These are phyloP conservation scores for Fusarium pseudonygamai DNA, from an alignment of 2,329 filamentous ascomycete species.

Conservation along the genomic window DNA sequence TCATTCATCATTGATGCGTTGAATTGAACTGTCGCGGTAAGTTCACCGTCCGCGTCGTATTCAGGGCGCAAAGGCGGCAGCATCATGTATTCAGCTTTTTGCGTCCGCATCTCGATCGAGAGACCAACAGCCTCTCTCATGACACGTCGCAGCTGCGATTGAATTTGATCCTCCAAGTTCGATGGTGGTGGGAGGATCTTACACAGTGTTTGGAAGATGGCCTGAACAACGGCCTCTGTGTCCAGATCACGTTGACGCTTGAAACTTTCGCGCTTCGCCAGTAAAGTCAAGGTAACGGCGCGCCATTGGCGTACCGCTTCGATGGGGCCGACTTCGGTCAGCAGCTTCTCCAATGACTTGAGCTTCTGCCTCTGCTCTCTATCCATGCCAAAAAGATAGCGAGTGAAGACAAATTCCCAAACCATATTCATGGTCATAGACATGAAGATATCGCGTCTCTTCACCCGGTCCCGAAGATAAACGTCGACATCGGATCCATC, in stretches of 20 bases:
- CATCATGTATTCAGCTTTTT: slow-evolving; percentile 98
- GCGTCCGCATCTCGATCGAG: slow-evolving; percentile 96
- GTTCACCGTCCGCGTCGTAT: slow-evolving; percentile 92
- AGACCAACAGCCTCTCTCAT: slow-evolving; percentile 89
- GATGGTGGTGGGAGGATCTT: slow-evolving; percentile 87
- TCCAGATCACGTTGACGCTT: slow-evolving; percentile 84
- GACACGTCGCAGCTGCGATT: slow-evolving; percentile 86
- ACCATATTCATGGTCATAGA: slow-evolving; percentile 99
- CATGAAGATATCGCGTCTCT: slow-evolving; percentile 95
- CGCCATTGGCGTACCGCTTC: slow-evolving; percentile 97
- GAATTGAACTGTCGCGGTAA: slow-evolving; percentile 88
- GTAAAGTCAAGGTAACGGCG: slow-evolving; percentile 89
- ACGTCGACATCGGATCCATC: slow-evolving; percentile 93
- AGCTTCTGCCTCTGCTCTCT: slow-evolving; percentile 97
- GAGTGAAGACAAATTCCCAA: slow-evolving; percentile 98
- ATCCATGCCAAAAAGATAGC: slow-evolving; percentile 99
- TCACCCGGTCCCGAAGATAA: slow-evolving; percentile 88
- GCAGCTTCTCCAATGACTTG: slow-evolving; percentile 91
- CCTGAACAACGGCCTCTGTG: slow-evolving; percentile 94
- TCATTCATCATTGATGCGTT: slow-evolving; percentile 96
- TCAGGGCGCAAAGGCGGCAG: slow-evolving; percentile 93
- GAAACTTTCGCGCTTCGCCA: slow-evolving; percentile 84
- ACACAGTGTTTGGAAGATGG: slow-evolving; percentile 81
- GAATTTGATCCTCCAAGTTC: slow-evolving; percentile 81
- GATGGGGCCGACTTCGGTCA: slow-evolving; percentile 86